Base-by-base conservation (phyloP, 169 alveolate species). In the Eimeria mitis region DNA sequence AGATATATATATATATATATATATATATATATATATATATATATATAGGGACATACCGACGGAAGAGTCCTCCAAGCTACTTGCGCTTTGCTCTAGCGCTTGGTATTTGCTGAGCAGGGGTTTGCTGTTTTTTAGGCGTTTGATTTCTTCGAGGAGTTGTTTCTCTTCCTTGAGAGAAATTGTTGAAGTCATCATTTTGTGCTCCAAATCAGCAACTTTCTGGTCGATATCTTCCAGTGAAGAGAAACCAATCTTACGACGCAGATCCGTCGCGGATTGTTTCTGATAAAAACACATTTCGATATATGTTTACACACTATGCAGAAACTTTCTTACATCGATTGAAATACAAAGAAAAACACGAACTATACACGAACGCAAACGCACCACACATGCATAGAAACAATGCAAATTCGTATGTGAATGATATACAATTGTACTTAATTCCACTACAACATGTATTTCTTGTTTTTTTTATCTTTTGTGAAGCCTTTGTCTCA, bases 161-260 rank as follows among this genome's bases (percentile, higher is more conserved):
- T 94, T 94, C 84, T 94, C 96, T 54, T 94, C 96, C 84, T 94
- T 94, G 59, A 94, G 90, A 11, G 91, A 31, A 25, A 94, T 52
- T 1, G 96, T 85, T 70, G 89, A 78, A 40, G 96, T 94, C 94
- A 81, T 84, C 95, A 94, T 85, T 25, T 47, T 47, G 63, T 94
- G 94, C 78, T 84, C 94, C 11, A 94, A 49, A 6, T 84, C 85
- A 37, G 94, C 96, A 28, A 94, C 81, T 37, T 90, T 79, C 28
- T 49, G 56, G 63, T 94, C 96, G 52, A 94, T 75, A 14, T 94
- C 96, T 31, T 84, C 96, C 59, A 75, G 42, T n/a, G 85, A 34
- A 54, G 88, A n/a, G 63, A 84, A 94, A 28, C 96, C 96, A 54
- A 94, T 68, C 68, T 94, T 94, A 42, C 90, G 89, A 56, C 83